A percentile compares a stretch with the other conserved stretches of the same genome.
Conservation (phyloP, 1,284 basidiomycete genomes). For the Trametes sp. region DNA sequence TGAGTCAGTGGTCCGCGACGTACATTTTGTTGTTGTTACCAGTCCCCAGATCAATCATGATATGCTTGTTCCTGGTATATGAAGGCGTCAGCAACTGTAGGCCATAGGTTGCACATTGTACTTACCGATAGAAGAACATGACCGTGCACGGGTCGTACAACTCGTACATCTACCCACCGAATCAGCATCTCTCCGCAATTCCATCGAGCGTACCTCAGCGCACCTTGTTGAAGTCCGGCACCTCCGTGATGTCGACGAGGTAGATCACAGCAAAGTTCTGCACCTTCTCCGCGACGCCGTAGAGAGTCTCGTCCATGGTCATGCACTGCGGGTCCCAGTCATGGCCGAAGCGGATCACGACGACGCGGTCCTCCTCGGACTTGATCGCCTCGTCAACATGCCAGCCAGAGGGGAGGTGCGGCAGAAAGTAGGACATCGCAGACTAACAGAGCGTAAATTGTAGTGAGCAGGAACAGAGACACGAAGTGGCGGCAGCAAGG, state of each 20-base stretch:
- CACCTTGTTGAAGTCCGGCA: slow-evolving; percentile 99
- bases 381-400: slow-evolving; percentile 98
- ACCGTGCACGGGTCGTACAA: slow-evolving; percentile 95
- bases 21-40: slow-evolving; percentile 99
- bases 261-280: slow-evolving; percentile 99
- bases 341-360: slow-evolving; percentile 95
- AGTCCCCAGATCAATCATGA: slow-evolving; percentile 99
- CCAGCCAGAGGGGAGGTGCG: slow-evolving; percentile 94
- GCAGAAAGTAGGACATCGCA: slow-evolving; percentile 85
- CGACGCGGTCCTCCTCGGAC: slow-evolving; percentile 96
- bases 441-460: background rate
- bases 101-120: slow-evolving; percentile 3
- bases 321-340: slow-evolving; percentile 97
- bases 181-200: background rate
- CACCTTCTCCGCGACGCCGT: slow-evolving; percentile 92
- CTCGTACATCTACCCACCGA: slow-evolving; percentile 82
- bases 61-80: slow-evolving; percentile 89
- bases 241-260: slow-evolving; percentile 94
- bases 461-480: background rate
- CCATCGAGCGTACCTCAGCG: slow-evolving; percentile 28
- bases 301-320: slow-evolving; percentile 99
- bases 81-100: slow-evolving; percentile 1
- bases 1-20: slow-evolving; percentile 43
- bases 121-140: slow-evolving; percentile 97
- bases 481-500: background rate